Base-by-base conservation (phyloP, 2,329 filamentous ascomycete genomes). In the Graphilbum ipis-grandicollis region DNA sequence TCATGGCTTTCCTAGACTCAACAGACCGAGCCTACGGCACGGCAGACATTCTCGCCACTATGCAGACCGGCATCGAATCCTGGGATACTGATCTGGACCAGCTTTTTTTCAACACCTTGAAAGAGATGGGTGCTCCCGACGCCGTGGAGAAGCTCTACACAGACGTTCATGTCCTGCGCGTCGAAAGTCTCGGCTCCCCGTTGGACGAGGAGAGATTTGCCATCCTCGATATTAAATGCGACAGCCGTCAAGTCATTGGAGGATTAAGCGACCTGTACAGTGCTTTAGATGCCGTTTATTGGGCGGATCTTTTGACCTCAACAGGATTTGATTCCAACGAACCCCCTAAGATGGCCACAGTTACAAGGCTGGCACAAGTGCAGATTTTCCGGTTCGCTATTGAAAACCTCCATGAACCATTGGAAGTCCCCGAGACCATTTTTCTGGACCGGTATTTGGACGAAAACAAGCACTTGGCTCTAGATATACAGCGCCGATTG, bases 181-280 rank as follows among this genome's bases (percentile, higher is more conserved):
- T 35, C 8, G 13, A 19, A 5, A 25, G 39, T 4, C 12, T 40
- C 8, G 33, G 32, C 21, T 12, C 28, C 7, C 12, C 26, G 9
- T 7, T 23, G 6, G 21, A 23, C 5, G n/a, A 17, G 1, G 37
- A 40, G 14, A 25, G 22, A 13, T 49, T 46, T 19, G 47, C 37
- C 1, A 38, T 50, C 9, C 38, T 50, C n/a, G 45, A 47, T 9
- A 39, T 44, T 5, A 41, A 36, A 15, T 29, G 92, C n/a, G 71
- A 77, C 5, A 77, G 88, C 57, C 90, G 90, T 57, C 76, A 81
- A 42, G 82, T 84, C 4, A 90, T 92, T 55, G 70, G 88, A 46
- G 73, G 92, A 3, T 4, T 38, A 18, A 59, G 61, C 6, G 55
- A 52, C 29, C 46, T 56, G 28, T 56, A 56, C 43, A 52, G 54